Percentiles rank a stretch among this genome's conserved stretches.
Conservation (phyloP, 78 protist species). For the Dictyostelium discoideum region dicty_2.7 NC_007089.4:4350001-4350500, state of each 20-base stretch:
- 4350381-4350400: constrained; percentile 29
- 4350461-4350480: not conserved
- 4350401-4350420: constrained; percentile 71
- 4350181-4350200: constrained; percentile 73
- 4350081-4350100: not conserved
- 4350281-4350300: constrained; percentile 2
- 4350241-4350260: not conserved
- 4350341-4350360: not conserved
- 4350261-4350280: constrained; percentile 17
- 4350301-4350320: constrained; percentile 81
- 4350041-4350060: not conserved
- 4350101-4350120: constrained; percentile 8
- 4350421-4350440: not conserved
- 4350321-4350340: not conserved
- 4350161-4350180: constrained; percentile 57
- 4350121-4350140: not conserved
- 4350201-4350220: constrained; percentile 20
- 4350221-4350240: constrained; percentile 50
- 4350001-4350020: constrained; percentile 48
- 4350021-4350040: not conserved
- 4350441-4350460: constrained; percentile 17
- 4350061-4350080: not conserved
- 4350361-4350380: not conserved
- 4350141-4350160: constrained; percentile 31
- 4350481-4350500: not conserved